Percentiles rank a stretch among this genome's conserved stretches.
phyloP scores from a whole-genome alignment of 129 eudicot species.

The Gnaphalium uliginosum region DNA sequence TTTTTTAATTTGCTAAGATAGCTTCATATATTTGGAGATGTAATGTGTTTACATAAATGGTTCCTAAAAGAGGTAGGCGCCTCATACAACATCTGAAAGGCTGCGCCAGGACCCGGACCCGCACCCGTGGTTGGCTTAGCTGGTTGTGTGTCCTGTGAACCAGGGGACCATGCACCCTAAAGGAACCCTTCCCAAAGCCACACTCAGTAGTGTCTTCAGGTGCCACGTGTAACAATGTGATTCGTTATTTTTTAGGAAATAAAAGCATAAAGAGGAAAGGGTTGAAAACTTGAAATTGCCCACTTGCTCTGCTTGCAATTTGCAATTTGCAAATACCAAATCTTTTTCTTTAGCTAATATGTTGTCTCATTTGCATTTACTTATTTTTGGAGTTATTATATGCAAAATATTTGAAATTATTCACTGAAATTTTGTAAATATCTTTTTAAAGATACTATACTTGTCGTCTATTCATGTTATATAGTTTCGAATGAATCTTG shows the following conservation, averaged over 20 bases:
- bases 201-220: neutral
- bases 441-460: neutral
- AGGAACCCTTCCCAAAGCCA: conserved; percentile 28
- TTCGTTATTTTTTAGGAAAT: conserved; percentile 4
- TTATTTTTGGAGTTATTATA: conserved; percentile 4
- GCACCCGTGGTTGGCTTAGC: conserved; percentile 24
- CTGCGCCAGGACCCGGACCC: conserved; percentile 32
- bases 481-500: neutral
- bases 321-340: neutral
- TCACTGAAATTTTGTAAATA: conserved; percentile 7
- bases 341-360: conserved; percentile 20
- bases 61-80: conserved; percentile 27
- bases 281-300: neutral
- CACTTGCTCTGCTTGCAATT: conserved; percentile 23
- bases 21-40: neutral
- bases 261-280: neutral
- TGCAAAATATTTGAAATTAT: neutral
- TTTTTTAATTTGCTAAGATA: neutral
- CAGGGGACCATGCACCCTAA: conserved; percentile 37
- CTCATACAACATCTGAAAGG: conserved; percentile 27
- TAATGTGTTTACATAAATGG: conserved; percentile 1
- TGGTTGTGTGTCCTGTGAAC: conserved; percentile 32
- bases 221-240: conserved; percentile 13
- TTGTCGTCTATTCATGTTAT: neutral
- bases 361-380: conserved; percentile 26